Evolutionary conservation across 2,329 filamentous ascomycete species (phyloP), one percentile per base, ranked within the genome.

Genomic region (Phialemonium atrogriseum): DNA sequence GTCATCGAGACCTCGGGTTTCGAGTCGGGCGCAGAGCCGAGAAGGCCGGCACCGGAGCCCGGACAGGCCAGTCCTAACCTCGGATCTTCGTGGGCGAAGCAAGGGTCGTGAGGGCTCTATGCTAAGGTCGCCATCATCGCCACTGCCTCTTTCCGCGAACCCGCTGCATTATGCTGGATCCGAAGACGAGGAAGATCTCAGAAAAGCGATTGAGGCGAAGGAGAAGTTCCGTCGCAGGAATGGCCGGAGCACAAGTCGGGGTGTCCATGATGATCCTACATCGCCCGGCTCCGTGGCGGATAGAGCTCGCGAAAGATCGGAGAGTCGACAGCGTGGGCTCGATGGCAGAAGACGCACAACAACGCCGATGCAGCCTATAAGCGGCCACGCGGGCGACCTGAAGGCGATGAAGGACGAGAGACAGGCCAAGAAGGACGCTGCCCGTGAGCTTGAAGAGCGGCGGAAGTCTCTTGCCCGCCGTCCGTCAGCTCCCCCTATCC

Each of bases 381-480:
- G 62, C 7, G 59, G 67, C 26, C 64, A 66, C 39, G 62, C 59
- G 11, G 71, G 72, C 4, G 74, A 79, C 37, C 49, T 77, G 36
- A 66, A 60, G 36, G 54, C 62, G 35, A 67, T 70, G 45, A 77
- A 66, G 45, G 68, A 75, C 20, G 77, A 83, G 38, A 64, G 73
- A 27, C 72, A 75, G 37, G 59, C 70, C 28, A 82, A 80, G 57
- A 84, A 80, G 56, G 82, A 86, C 42, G 83, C 83, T 8, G 86
- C 87, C 7, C 78, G 82, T 28, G 88, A 95, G 55, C 72, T 96
- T 1, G 88, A 95, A 55, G 84, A 91, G 48, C 77, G 89, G 17
- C 79, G 89, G 36, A 76, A 84, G 49, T 95, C 89, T 10, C 66
- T 94, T 16, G 85, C 84, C 13, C 74, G 84, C 34, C 74, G 86